These are phyloP conservation scores for Malbranchea zuffiana DNA, from an alignment of 2,329 filamentous ascomycete genomes.

Conservation along the genomic window DNA sequence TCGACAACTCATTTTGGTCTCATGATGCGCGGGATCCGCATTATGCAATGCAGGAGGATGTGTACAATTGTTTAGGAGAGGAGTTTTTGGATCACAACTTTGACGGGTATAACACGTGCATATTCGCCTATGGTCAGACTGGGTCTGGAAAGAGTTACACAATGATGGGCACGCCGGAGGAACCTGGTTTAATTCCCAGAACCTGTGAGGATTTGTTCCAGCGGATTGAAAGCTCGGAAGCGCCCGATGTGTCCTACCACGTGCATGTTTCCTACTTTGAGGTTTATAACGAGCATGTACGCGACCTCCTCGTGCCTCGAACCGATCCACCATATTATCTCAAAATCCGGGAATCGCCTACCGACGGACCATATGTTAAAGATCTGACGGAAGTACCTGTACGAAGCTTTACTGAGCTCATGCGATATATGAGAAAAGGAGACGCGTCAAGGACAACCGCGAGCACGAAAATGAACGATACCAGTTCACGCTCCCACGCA, in stretches of 20 bases:
- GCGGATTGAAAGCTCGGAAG: slow-evolving; percentile 74
- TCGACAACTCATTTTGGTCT: slow-evolving; percentile 98
- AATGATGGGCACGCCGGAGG: slow-evolving; percentile 80
- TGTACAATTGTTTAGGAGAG: slow-evolving; percentile 88
- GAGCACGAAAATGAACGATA: slow-evolving; percentile 99
- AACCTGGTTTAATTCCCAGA: slow-evolving; percentile 83
- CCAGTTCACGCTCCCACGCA: slow-evolving; percentile 86
- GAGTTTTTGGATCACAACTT: slow-evolving; percentile 99
- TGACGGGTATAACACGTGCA: slow-evolving; percentile 97
- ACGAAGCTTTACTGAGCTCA: slow-evolving; percentile 72
- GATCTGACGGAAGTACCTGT: slow-evolving; percentile 90
- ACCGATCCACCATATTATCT: slow-evolving; percentile 79
- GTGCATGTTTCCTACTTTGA: slow-evolving; percentile 98
- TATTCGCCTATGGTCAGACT: slow-evolving; percentile 96
- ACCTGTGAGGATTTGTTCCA: slow-evolving; percentile 95
- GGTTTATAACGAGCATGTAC: slow-evolving; percentile 98
- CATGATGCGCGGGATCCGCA: slow-evolving; percentile 67
- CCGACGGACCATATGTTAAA: slow-evolving; percentile 92
- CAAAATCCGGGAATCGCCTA: slow-evolving; percentile 91
- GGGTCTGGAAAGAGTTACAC: slow-evolving; percentile 97
- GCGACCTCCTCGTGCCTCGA: slow-evolving; percentile 75
- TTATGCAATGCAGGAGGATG: slow-evolving; percentile 84
- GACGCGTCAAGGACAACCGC: slow-evolving; percentile 80
- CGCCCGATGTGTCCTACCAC: slow-evolving; percentile 88
- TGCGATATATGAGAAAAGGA: slow-evolving; percentile 81